Evolutionary conservation across 2,329 filamentous ascomycete genomes (phyloP).

Genomic region (Colletotrichum sp.): DNA sequence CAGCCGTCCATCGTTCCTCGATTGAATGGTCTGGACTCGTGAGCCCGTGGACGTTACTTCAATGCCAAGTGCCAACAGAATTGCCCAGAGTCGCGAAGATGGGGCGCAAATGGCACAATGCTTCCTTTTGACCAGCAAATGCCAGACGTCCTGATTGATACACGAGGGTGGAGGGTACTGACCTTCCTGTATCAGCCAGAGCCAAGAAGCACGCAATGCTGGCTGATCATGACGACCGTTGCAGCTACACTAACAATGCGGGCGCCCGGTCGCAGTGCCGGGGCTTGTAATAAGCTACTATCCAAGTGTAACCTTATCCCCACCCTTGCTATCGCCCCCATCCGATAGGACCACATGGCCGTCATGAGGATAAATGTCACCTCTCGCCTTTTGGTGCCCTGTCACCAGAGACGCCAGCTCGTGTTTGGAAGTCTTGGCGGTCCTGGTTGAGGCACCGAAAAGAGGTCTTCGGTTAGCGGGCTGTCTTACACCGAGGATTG

Average conservation of each 20-base stretch:
- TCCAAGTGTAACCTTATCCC: not conserved
- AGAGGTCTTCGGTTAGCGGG: not conserved
- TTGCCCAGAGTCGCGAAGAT: not conserved
- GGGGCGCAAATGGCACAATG: not conserved
- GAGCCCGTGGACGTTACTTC: not conserved
- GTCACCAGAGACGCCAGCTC: not conserved
- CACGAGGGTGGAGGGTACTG: not conserved
- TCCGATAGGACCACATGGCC: not conserved
- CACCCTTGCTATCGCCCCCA: not conserved
- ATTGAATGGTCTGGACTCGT: not conserved
- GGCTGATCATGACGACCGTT: constrained; percentile 8
- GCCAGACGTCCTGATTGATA: not conserved
- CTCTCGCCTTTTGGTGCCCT: not conserved
- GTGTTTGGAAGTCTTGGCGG: constrained; percentile 5
- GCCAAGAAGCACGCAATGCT: constrained; percentile 21
- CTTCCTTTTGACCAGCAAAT: not conserved
- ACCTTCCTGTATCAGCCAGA: constrained; percentile 16
- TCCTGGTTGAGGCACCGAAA: not conserved
- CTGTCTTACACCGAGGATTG: not conserved
- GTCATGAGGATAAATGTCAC: not conserved
- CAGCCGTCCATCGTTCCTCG: not conserved
- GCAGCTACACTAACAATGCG: not conserved
- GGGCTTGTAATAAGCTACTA: not conserved
- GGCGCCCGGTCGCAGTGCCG: not conserved
- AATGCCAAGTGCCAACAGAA: not conserved